phyloP scores from a whole-genome alignment of 2,329 filamentous ascomycete species.

The Metarhizium brunneum region DNA sequence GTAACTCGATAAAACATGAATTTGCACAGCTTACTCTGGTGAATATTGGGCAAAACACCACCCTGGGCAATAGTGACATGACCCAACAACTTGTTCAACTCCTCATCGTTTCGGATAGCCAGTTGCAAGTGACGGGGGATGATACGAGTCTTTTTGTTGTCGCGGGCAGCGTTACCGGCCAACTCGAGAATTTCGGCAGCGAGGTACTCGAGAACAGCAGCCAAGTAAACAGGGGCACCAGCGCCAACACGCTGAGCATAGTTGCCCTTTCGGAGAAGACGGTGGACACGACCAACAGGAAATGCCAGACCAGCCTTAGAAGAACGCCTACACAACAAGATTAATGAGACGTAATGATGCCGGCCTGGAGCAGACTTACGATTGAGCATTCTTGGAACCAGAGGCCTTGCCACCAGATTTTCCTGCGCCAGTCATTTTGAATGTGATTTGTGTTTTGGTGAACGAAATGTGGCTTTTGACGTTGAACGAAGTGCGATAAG shows the following conservation, averaged over 20 bases:
- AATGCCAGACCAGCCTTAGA: conserved; percentile 99
- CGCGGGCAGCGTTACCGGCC: conserved; percentile 95
- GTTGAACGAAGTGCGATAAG: conserved; percentile 8
- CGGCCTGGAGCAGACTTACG: conserved; percentile 53
- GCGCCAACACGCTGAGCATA: conserved; percentile 99
- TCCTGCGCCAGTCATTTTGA: conserved; percentile 99
- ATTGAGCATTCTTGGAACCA: conserved; percentile 98
- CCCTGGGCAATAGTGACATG: conserved; percentile 96
- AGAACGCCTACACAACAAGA: conserved; percentile 60
- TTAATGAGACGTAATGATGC: not conserved
- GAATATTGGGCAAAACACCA: conserved; percentile 94
- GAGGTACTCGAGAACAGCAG: conserved; percentile 95
- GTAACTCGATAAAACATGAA: not conserved
- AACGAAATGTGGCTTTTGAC: conserved; percentile 7
- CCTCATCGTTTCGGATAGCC: conserved; percentile 98
- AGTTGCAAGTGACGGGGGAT: conserved; percentile 98
- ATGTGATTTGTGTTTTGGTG: conserved; percentile 17
- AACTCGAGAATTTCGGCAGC: conserved; percentile 98
- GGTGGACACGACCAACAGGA: conserved; percentile 98
- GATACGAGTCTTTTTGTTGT: conserved; percentile 99
- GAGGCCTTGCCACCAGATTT: conserved; percentile 99
- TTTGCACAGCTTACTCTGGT: conserved; percentile 66
- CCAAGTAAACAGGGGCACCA: conserved; percentile 93
- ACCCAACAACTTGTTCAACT: conserved; percentile 96
- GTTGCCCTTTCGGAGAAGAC: conserved; percentile 98